Base-by-base conservation (phyloP, 495 filamentous ascomycete species). In the Acidiella bohemica region DNA sequence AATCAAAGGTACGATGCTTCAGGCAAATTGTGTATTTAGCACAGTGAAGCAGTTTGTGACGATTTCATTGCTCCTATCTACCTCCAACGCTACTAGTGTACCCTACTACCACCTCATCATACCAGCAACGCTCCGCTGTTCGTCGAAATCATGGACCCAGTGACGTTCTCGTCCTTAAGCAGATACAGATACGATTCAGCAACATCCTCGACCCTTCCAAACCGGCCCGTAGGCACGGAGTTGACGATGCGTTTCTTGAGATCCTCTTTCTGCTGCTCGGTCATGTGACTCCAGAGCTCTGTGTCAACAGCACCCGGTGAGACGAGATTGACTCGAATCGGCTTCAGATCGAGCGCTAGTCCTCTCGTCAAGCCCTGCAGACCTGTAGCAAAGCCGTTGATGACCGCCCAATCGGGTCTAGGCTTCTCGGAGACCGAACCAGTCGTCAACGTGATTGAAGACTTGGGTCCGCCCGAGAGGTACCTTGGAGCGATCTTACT, bases 291-390 rank as follows among this genome's bases (percentile, higher is more conserved):
- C 57, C 57, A 62, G 19, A 62, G 23, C 45, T 54, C 51, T 26
- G 59, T 62, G 32, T 57, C 43, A 17, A 60, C 56, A 7, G 44
- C 53, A 0, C 59, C 59, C 1, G 59, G 59, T 20, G 40, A 42
- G 13, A 62, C 44, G 3, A 58, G 29, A 42, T 59, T 59, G 5
- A 59, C 53, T 14, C 59, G 36, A 0, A 62, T 40, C 13, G 59
- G 59, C 42, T 51, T 53, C 35, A 59, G 27, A 42, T 60, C 57
- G 25, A 59, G 26, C 21, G 57, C 55, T 17, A 62, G 42, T 14
- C 45, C 42, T 5, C 53, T 32, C 14, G 40, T 42, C 53, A 62
- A 48, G 18, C 42, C 47, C 13, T 54, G 50, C 17, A 57, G 32
- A 2, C 57, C 57, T 1, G 50, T 54, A 10, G 53, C 53, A 24